Base-by-base conservation (phyloP, 2,329 filamentous ascomycete genomes). In the Tolypocladium cylindrosporum region DNA sequence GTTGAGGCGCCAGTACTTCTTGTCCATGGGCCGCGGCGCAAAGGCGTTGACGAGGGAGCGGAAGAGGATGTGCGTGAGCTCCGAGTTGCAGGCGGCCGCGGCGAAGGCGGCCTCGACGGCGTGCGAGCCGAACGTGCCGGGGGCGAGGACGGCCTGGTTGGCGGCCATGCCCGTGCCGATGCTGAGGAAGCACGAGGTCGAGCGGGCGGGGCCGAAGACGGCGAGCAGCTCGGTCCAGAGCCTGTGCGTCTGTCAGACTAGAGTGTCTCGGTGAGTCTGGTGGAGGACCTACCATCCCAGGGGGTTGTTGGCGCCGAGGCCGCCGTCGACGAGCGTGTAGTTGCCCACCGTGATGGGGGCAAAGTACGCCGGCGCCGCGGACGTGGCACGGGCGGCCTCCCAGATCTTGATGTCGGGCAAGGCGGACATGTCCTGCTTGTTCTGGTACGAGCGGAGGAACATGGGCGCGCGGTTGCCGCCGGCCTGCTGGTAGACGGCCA, bases 1-100 rank as follows among this genome's bases (percentile, higher is more conserved):
- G 39, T 60, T 58, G 50, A 61, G 55, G 19, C 60, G 41, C 60
- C 58, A 61, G 40, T 60, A 61, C 58, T 60, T 61, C 41, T 53
- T 58, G 8, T 14, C 60, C 56, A 60, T 58, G 16, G 40, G 31
- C 4, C 10, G 54, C 0, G 60, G 60, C 4, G 60, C 60, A 41
- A 60, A 61, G 16, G 58, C 54, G 40, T 61, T 59, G 40, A 60
- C 54, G 8, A 61, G 56, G 9, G 58, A 55, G 13, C 56, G 60
- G 48, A 60, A 61, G 24, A 60, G 55, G 39, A 61, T 58, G 55
- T 59, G 55, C 21, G 50, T 52, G 37, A 61, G 55, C 45, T 61
- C 60, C 7, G 43, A 59, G 45, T 59, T 61, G 40, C 58, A 58
- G 10, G 60, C 58, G 16, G 59, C 53, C 6, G 58, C 53, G 3